phyloP scores from a whole-genome alignment of 2,329 filamentous ascomycete species.

The Calonectria ilicicola region DNA sequence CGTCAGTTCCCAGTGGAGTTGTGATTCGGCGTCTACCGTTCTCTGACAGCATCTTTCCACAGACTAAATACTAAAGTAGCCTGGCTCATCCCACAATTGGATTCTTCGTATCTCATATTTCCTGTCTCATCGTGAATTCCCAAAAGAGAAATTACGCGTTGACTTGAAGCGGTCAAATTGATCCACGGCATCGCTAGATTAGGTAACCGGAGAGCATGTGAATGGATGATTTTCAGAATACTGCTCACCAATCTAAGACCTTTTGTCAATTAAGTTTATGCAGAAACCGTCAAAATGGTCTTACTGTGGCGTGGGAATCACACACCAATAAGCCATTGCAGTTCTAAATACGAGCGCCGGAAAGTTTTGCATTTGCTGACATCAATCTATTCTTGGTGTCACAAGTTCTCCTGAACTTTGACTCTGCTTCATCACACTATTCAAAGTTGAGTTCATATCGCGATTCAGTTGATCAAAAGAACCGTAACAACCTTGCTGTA shows the following conservation, averaged over 20 bases:
- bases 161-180: no score
- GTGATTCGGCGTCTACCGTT: no score
- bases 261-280: not conserved
- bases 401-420: not conserved
- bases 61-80: not conserved
- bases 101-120: no score
- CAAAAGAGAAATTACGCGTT: no score
- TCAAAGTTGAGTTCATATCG: no score
- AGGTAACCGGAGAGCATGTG: not conserved
- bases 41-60: not conserved
- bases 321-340: not conserved
- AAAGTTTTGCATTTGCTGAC: not conserved
- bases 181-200: not conserved
- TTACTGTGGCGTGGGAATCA: not conserved
- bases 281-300: not conserved
- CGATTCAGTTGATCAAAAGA: no score
- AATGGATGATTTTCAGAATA: not conserved
- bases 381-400: not conserved
- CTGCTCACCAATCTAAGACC: not conserved
- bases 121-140: no score
- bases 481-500: no score
- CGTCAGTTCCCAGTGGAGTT: not conserved
- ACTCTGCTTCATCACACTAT: not conserved
- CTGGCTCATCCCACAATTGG: not conserved
- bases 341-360: not conserved